phyloP scores from a whole-genome alignment of 1,139 yeast species.

The Hemisphaericaspora lyxosophila region DNA sequence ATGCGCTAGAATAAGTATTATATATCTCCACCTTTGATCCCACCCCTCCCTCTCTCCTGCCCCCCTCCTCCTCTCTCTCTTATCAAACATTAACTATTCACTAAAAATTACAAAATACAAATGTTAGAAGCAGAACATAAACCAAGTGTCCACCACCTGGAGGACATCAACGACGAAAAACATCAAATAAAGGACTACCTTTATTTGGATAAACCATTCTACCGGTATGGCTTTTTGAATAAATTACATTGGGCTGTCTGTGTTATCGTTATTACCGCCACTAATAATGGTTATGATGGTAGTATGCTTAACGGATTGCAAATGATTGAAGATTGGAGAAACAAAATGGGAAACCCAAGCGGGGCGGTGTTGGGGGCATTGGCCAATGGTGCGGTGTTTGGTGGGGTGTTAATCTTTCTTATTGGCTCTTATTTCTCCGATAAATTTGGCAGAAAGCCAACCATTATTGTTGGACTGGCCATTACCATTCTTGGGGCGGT shows the following conservation, averaged over 20 bases:
- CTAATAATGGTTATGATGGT: conserved; percentile 54
- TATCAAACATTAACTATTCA: no score
- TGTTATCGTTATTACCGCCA: conserved; percentile 42
- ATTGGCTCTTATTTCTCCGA: conserved; percentile 25
- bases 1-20: no score
- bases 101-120: no score
- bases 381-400: conserved; percentile 31
- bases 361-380: conserved; percentile 48
- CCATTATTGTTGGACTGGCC: conserved; percentile 26
- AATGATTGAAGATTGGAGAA: conserved; percentile 36
- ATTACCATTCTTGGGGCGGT: conserved; percentile 36
- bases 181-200: no score
- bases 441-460: conserved; percentile 33
- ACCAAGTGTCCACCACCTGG: no score
- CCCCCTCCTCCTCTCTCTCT: no score
- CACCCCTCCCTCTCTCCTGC: no score
- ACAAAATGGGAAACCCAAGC: conserved; percentile 37
- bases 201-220: no score
- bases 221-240: conserved; percentile 31
- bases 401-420: conserved; percentile 19
- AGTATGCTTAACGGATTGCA: conserved; percentile 53
- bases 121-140: no score
- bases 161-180: no score
- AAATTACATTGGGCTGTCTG: conserved; percentile 36
- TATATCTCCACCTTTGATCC: no score